These are phyloP conservation scores for Phytopythium oedochilum DNA, from an alignment of 352 stramenopile genomes.

Conservation along the genomic window DNA sequence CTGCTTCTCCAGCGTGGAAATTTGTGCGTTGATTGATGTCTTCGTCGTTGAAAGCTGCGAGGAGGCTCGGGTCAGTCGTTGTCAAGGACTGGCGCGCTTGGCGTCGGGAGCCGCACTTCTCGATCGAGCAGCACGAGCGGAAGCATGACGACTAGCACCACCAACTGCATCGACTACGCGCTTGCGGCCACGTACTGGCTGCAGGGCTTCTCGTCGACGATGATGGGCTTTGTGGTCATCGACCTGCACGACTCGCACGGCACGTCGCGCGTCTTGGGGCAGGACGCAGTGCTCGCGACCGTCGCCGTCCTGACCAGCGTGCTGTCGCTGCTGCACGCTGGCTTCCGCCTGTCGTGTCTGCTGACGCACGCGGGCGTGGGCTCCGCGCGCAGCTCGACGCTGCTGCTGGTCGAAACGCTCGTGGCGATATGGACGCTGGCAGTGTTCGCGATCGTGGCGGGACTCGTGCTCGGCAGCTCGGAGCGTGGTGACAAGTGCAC, in stretches of 20 bases:
- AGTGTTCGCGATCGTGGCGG: neutral
- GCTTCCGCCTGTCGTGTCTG: neutral
- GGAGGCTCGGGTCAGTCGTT: neutral
- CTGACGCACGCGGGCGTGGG: neutral
- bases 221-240: neutral
- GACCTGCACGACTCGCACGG: neutral
- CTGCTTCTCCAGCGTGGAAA: neutral
- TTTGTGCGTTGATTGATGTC: neutral
- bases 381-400: neutral
- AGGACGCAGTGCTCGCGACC: neutral
- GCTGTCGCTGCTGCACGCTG: neutral
- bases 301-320: neutral
- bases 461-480: neutral
- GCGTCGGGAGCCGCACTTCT: neutral
- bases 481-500: neutral
- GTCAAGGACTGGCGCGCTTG: neutral
- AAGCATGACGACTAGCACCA: neutral
- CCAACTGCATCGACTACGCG: neutral
- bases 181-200: neutral
- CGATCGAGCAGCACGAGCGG: neutral
- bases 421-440: neutral
- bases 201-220: neutral
- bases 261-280: neutral
- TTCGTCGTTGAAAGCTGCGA: no score
- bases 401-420: neutral